These are phyloP conservation scores for Acanthamoeba sp. DNA, from an alignment of 208 protist species.

Conservation along the genomic window DNA sequence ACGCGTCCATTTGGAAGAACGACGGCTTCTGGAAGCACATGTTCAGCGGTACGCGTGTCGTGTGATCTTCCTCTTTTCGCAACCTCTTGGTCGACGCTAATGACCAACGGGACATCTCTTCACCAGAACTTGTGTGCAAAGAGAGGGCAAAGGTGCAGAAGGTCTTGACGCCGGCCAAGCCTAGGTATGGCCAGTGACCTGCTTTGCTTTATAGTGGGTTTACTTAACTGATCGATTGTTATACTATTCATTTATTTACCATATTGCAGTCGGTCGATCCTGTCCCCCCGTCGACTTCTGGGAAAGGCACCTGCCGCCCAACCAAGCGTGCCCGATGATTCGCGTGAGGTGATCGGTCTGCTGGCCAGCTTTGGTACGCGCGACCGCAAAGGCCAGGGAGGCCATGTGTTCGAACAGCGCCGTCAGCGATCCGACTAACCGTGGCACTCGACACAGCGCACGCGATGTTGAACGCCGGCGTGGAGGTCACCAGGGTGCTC, in stretches of 20 bases:
- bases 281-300: background rate
- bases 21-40: constrained; percentile 34
- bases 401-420: no score
- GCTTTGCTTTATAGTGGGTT: no score
- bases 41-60: background rate
- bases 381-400: background rate
- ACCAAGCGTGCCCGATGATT: background rate
- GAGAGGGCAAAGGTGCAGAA: constrained; percentile 27
- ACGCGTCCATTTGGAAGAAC: background rate
- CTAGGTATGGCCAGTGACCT: no score
- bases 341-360: constrained; percentile 15
- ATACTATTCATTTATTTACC: background rate
- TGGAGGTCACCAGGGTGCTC: background rate
- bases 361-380: constrained; percentile 30
- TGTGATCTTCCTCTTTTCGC: background rate
- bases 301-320: background rate
- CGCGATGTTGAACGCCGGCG: constrained; percentile 21
- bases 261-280: background rate
- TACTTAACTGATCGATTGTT: no score
- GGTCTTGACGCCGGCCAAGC: background rate
- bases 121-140: constrained; percentile 38
- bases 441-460: background rate
- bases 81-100: background rate
- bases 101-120: background rate
- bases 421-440: no score